Evolutionary conservation across 306 rosid genomes (phyloP), one percentile per base, ranked within the genome.

Genomic region (Citrullus amarus): DNA sequence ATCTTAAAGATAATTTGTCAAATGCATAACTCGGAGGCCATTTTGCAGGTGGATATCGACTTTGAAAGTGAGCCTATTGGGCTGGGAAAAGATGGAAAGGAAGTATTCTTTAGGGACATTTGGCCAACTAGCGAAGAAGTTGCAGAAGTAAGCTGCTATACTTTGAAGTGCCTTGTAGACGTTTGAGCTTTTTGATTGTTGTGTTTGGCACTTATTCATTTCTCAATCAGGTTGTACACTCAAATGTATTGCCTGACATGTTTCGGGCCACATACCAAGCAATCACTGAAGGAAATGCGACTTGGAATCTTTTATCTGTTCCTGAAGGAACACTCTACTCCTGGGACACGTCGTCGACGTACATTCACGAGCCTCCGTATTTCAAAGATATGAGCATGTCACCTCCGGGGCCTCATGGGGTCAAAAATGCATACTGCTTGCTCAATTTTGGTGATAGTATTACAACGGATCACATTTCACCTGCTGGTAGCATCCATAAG

Each of bases 401-500:
- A 82, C 93, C 99, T 76, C 97, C 96, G 0, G 99, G 99, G 3
- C 63, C 93, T 39, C 92, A 91, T 72, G 97, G 97, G 41, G 97
- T 92, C 66, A 91, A 65, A 80, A 65, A 85, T 81, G 97, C 99
- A 60, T 92, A 83, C 82, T 92, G 97, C 86, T 87, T 95, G 83
- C 99, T 95, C 81, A 95, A 92, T 89, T 95, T 90, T 76, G 99
- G 99, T 60, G 99, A 92, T 82, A 95, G 99, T 82, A 92, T 92
- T 79, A 95, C 99, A 20, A 95, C 99, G 6, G 99, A 95, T 65
- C 99, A 95, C 86, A 95, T 95, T 85, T 95, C 99, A 68, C 99
- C 99, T 4, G 97, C 99, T 78, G 99, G 99, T 72, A 95, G 99
- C 89, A 95, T 95, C 82, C 99, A 95, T 88, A 95, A 81, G 81